Evolutionary conservation across 1,139 yeast species (phyloP), one percentile per base, ranked within the genome.

Genomic region (Magnusiomyces sp.): DNA sequence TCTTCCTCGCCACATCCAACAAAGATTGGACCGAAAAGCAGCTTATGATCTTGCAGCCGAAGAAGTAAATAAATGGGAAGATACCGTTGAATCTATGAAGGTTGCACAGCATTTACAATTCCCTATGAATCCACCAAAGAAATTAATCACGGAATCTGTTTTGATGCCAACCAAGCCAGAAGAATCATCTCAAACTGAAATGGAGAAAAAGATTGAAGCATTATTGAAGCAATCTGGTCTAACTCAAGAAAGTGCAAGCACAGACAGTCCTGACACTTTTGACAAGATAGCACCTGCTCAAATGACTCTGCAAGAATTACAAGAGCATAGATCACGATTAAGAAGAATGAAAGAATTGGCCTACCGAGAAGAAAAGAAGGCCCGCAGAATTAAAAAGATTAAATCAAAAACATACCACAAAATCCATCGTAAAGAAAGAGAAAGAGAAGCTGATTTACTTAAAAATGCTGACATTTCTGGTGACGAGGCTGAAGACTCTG

Each of bases 291-390:
- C 88, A 13, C 66, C 71, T 27, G 77, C 83, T n/a, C 82, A 84
- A 59, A 68, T 92, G 65, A 75, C 94, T 0, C 78, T 84, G 29
- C 95, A 85, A 55, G 98, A 94, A 49, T 70, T 90, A 70, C 72
- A 73, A 54, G 79, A 81, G 62, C 77, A 95, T 57, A 83, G 95
- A 13, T 77, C 80, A 52, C 96, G 92, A 66, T 75, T 92, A 58
- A 77, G 97, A 59, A 69, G 84, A 61, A 89, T 89, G 97, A 78
- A 98, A 56, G 98, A 92, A 62, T 76, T 92, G 56, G 87, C 92
- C 95, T 92, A 89, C 69, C 77, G 97, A 62, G 97, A 92, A 62
- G 97, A 92, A 70, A 79, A 82, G 61, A 83, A 87, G 63, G 89
- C 97, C 19, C 88, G 79, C 66, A 77, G 99, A 59, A 77, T 92